Evolutionary conservation across 805 yeast genomes (phyloP).

Genomic region (Grigorovia yakushimaensis): DNA sequence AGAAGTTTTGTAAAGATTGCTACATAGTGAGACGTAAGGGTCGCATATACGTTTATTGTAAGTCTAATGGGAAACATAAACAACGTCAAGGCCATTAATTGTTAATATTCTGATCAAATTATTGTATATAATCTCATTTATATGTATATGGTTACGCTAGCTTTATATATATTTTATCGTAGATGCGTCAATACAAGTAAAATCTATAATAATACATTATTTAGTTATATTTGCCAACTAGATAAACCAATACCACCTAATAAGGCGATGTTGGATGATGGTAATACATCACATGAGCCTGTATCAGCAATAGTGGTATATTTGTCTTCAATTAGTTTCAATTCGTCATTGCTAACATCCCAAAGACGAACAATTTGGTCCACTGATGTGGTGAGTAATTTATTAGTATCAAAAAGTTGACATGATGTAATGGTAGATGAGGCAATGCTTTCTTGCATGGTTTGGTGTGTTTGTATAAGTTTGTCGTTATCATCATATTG

Average conservation of each 20-base stretch:
- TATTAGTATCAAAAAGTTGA: slow-evolving; percentile 23
- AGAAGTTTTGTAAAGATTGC: slow-evolving; percentile 88
- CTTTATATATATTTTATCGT: no score
- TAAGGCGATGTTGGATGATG: slow-evolving; percentile 23
- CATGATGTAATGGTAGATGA: slow-evolving; percentile 79
- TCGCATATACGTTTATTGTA: slow-evolving; percentile 85
- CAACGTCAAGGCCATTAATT: slow-evolving; percentile 70
- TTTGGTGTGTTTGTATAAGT: neutral
- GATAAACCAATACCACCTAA: slow-evolving; percentile 84
- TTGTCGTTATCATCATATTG: slow-evolving; percentile 12
- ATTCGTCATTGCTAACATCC: slow-evolving; percentile 30
- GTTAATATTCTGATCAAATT: neutral
- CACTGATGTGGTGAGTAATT: slow-evolving; percentile 57
- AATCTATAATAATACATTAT: neutral
- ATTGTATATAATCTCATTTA: neutral
- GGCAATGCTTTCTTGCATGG: slow-evolving; percentile 48
- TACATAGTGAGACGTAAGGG: slow-evolving; percentile 92
- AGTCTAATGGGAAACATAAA: slow-evolving; percentile 85
- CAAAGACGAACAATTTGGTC: slow-evolving; percentile 73
- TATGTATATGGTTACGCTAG: neutral
- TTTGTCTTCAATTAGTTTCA: slow-evolving; percentile 30
- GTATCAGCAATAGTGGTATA: slow-evolving; percentile 89
- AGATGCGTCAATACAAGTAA: neutral
- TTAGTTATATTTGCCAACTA: slow-evolving; percentile 29
- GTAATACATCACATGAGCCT: slow-evolving; percentile 50